Evolutionary conservation across 164 flowering plant species (phyloP).

Genomic region (Liquidambar formosana): DNA sequence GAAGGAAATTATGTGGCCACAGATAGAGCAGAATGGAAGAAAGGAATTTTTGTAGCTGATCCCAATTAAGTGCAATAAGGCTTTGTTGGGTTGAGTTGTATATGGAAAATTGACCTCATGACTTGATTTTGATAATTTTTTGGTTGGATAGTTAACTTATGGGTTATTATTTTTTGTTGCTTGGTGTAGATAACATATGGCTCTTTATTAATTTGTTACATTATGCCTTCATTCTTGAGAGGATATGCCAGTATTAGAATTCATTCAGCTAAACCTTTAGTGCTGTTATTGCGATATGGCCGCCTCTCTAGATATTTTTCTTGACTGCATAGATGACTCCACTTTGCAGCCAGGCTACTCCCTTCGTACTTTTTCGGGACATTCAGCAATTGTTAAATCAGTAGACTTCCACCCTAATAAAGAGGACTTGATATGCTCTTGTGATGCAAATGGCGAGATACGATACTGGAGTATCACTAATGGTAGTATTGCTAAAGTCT

Average conservation of each 20-base stretch:
- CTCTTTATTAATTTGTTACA: background rate
- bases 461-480: constrained; percentile 79
- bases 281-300: constrained; percentile 7
- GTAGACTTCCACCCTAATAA: constrained; percentile 78
- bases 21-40: too few relatives aligned
- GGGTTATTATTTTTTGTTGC: too few relatives aligned
- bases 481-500: constrained; percentile 62
- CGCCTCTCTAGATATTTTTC: background rate
- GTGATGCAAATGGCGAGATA: constrained; percentile 71
- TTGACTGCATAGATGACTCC: constrained; percentile 14
- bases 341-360: constrained; percentile 66
- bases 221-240: background rate
- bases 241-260: too few relatives aligned
- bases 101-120: background rate
- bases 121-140: background rate
- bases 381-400: constrained; percentile 63
- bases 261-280: background rate
- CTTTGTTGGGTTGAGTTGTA: background rate
- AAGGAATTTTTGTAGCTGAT: too few relatives aligned
- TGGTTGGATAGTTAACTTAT: background rate
- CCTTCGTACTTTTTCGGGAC: constrained; percentile 72
- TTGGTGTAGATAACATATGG: too few relatives aligned
- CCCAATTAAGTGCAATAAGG: background rate
- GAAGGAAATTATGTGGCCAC: too few relatives aligned
- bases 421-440: constrained; percentile 78